A percentile compares a stretch with the other conserved stretches of the same genome.
These are phyloP conservation scores for Aleurites moluccanus DNA, from an alignment of 441 rosid species.

Conservation along the genomic window DNA sequence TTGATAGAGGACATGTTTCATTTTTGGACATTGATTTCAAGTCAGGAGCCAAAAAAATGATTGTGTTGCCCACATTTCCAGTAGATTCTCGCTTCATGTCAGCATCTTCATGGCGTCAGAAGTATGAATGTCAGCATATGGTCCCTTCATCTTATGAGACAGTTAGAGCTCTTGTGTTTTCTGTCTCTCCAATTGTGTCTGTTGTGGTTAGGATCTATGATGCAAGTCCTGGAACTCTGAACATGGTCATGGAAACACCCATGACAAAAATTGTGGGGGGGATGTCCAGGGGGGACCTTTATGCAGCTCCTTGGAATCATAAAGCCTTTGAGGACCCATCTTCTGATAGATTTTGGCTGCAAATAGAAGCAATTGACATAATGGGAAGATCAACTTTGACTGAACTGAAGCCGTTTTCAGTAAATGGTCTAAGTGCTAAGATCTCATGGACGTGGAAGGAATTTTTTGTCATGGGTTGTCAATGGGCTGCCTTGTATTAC, in stretches of 20 bases:
- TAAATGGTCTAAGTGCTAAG: constrained; percentile 59
- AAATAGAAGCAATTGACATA: constrained; percentile 66
- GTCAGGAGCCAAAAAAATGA: constrained; percentile 54
- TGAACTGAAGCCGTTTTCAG: constrained; percentile 76
- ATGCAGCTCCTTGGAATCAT: constrained; percentile 79
- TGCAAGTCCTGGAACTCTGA: constrained; percentile 52
- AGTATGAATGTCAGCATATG: constrained; percentile 69
- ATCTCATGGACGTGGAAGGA: constrained; percentile 93
- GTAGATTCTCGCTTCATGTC: constrained; percentile 92
- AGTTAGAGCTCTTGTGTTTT: constrained; percentile 80
- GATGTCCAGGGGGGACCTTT: constrained; percentile 62
- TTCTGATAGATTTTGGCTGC: constrained; percentile 85
- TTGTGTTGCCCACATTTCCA: constrained; percentile 85
- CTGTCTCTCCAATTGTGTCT: constrained; percentile 54
- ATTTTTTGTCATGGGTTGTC: constrained; percentile 83
- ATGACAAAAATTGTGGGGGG: constrained; percentile 56
- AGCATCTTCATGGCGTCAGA: constrained; percentile 50
- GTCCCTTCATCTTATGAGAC: constrained; percentile 70
- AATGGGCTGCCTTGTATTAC: constrained; percentile 73
- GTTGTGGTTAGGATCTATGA: constrained; percentile 84
- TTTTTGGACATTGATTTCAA: constrained; percentile 66
- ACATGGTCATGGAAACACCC: constrained; percentile 64
- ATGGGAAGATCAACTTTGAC: constrained; percentile 56
- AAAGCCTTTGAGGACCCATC: constrained; percentile 83
- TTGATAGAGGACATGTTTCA: constrained; percentile 88